phyloP scores from a whole-genome alignment of 345 rosid genomes.

The Lepidium didymum region DNA sequence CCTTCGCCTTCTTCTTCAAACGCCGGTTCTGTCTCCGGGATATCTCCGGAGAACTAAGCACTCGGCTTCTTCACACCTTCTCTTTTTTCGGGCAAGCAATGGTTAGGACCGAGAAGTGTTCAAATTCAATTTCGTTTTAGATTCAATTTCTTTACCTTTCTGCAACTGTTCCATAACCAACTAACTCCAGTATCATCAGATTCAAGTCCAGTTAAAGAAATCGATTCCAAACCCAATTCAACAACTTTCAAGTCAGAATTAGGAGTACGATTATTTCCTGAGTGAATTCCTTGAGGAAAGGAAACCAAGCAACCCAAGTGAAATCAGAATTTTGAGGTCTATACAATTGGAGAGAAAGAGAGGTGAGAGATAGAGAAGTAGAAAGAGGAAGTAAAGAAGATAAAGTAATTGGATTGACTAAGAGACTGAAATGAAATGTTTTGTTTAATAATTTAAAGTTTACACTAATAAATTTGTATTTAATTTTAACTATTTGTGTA shows the following conservation, averaged over 20 bases:
- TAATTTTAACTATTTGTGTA: too few species aligned
- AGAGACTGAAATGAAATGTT: constrained; percentile 51
- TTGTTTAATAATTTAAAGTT: too few species aligned
- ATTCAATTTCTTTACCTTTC: constrained; percentile 48
- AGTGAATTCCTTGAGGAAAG: constrained; percentile 43
- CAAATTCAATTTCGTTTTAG: too few species aligned
- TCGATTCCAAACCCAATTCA: constrained; percentile 46
- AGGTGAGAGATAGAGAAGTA: constrained; percentile 40
- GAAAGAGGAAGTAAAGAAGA: constrained; percentile 48
- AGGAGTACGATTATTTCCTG: constrained; percentile 16
- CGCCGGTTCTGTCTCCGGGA: too few species aligned
- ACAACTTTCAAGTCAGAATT: constrained; percentile 34
- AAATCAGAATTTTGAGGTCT: constrained; percentile 36
- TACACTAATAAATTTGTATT: too few species aligned
- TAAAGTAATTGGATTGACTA: constrained; percentile 46
- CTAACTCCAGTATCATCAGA: constrained; percentile 47
- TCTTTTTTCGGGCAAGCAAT: too few species aligned
- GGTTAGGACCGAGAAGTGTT: too few species aligned
- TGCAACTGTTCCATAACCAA: constrained; percentile 67
- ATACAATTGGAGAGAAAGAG: constrained; percentile 42
- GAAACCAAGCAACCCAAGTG: constrained; percentile 54
- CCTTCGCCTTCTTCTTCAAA: too few species aligned
- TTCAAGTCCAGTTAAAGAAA: constrained; percentile 49
- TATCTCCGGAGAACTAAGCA: too few species aligned
- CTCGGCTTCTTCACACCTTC: too few species aligned